Base-by-base conservation (phyloP, 139 green algal genomes). In the Chlorella sorokiniana region DNA sequence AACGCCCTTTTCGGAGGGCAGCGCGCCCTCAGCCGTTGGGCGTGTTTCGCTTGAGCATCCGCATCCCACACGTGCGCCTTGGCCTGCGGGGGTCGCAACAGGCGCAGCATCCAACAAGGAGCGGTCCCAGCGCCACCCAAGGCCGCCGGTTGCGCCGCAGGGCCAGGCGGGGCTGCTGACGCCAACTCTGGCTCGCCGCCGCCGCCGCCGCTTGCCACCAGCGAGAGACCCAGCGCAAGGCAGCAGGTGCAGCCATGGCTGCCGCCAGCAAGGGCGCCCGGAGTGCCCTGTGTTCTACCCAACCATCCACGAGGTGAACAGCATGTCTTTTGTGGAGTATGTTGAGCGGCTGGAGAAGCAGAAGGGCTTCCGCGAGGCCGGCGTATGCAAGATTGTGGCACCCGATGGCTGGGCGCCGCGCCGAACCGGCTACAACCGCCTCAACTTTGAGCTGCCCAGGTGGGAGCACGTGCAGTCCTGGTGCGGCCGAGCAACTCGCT, bases 361-460 rank as follows among this genome's bases (percentile, higher is more conserved):
- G 31, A 79, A 79, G 54, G 38, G 48, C 25, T 79, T 79, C 38
- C 73, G 73, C 11, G 73, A 79, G 54, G 75, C 75, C 2, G 75
- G 75, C 75, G 71, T 81, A 29, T 70, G 59, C 40, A 70, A 70
- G n/a, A 81, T 81, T 56, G 75, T 81, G 29, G 75, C 75, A 29
- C 75, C 75, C 9, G 75, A 70, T 5, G 75, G 75, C n/a, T 81
- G 75, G 94, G 88, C 40, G 16, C 93, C 93, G 38, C 81, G 94
- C 7, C 74, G 68, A n/a, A 65, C 41, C 3, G 87, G 89, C n/a
- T 95, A 95, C 73, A 87, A 87, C 23, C 48, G 85, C 18, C 42
- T 89, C 1, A 64, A 83, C 54, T 84, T 92, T 78, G 83, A 87
- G 37, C 83, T 89, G 23, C 81, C 86, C 33, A 89, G 87, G 78